Base-by-base conservation (phyloP, 2,329 filamentous ascomycete genomes). In the Talaromyces pinophilus region DNA sequence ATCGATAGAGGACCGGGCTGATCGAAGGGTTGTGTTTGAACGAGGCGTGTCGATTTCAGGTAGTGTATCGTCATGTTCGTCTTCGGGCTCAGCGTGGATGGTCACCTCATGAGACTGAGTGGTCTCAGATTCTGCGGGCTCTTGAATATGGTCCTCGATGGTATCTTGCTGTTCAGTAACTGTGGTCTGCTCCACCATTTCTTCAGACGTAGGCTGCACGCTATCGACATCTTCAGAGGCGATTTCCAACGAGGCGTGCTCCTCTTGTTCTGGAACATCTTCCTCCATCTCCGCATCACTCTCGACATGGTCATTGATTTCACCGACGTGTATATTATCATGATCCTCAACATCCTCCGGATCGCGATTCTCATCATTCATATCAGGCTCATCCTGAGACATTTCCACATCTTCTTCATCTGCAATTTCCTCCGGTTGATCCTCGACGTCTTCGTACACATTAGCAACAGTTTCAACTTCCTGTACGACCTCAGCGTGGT, bases 201-300 rank as follows among this genome's bases (percentile, higher is more conserved):
- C 19, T 2, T 25, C 52, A 6, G 13, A 4, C 11, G 22, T 35
- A 52, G 25, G 10, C 46, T 54, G 35, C 28, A 35, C 48, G 0
- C 10, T 48, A 5, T 46, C 38, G 10, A 10, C 30, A 30, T 44
- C 33, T 10, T 63, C 50, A 22, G 61, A 22, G 7, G 22, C 2
- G 8, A 3, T 3, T 1, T 52, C 13, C 13, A 8, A 30, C 5
- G 11, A 52, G 22, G 15, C 52, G 30, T 30, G 25, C n/a, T 62
- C 22, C 8, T 25, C 6, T 15, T 38, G 15, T 30, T 35, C 8
- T 22, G 50, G 38, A 13, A 28, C 33, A 38, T 62, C 38, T 6
- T 65, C 66, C 8, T 59, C 65, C 25, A 62, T 52, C 6, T 63
- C 68, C 2, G 63, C 42, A 19, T 59, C 42, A 35, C 35, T 59